Conservation (phyloP, 2,329 filamentous ascomycete species). For the Penicillium fuscoglaucum region DNA sequence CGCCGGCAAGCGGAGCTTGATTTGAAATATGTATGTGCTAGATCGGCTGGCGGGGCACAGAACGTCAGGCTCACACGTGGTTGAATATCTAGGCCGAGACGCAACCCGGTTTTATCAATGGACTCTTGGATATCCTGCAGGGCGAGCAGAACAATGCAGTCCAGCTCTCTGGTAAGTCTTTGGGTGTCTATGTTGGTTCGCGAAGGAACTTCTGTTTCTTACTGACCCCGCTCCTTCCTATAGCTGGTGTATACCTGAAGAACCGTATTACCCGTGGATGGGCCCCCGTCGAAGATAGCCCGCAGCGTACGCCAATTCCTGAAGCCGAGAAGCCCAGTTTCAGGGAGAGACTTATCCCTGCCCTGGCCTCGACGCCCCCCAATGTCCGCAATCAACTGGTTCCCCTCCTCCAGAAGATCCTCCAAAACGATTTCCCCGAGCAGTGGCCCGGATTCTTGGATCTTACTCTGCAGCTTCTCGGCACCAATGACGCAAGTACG, state of each 20-base stretch:
- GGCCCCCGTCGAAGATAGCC: constrained; percentile 73
- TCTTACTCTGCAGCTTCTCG: constrained; percentile 84
- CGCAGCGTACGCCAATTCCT: constrained; percentile 71
- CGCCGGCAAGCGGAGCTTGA: constrained; percentile 64
- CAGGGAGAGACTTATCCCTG: constrained; percentile 82
- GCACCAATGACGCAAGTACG: constrained; percentile 79
- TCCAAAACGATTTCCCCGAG: constrained; percentile 91
- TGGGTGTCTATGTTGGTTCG: background rate
- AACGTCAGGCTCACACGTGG: constrained; percentile 21
- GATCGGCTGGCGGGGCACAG: constrained; percentile 14
- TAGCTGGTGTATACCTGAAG: constrained; percentile 96
- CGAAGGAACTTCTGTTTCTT: constrained; percentile 8
- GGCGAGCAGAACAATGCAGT: constrained; percentile 81
- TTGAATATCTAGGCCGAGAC: constrained; percentile 71
- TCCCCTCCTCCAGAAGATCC: constrained; percentile 90
- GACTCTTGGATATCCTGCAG: constrained; percentile 86
- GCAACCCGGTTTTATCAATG: constrained; percentile 84
- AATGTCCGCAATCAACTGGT: constrained; percentile 90
- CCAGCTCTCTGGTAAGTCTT: constrained; percentile 77
- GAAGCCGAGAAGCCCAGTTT: constrained; percentile 88
- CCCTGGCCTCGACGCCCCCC: constrained; percentile 76
- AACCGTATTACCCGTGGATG: constrained; percentile 94
- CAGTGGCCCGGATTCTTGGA: constrained; percentile 95
- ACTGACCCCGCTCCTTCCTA: constrained; percentile 23
- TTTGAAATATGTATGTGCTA: constrained; percentile 60